phyloP scores from a whole-genome alignment of 164 flowering plant genomes.

The Vitis vinifera region DNA sequence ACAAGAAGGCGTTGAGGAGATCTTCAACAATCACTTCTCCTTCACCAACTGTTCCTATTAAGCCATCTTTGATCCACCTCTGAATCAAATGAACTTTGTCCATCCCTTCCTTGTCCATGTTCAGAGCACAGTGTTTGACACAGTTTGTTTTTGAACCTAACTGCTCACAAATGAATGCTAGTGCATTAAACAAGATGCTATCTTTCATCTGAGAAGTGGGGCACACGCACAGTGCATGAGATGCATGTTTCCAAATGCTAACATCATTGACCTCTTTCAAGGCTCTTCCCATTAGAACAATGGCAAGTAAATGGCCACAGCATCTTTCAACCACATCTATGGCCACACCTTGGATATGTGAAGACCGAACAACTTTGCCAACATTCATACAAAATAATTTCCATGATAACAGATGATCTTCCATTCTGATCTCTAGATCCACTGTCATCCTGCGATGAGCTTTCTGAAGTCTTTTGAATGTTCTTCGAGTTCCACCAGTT shows the following conservation, averaged over 20 bases:
- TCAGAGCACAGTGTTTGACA: background rate
- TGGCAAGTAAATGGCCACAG: background rate
- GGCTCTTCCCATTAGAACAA: slow-evolving; percentile 3
- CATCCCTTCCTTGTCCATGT: background rate
- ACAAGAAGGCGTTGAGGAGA: no score
- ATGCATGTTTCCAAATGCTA: slow-evolving; percentile 4
- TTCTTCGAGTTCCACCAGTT: no score
- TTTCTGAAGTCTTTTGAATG: no score
- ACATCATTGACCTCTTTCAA: background rate
- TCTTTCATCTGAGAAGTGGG: no score
- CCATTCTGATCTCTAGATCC: no score
- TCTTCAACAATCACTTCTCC: background rate
- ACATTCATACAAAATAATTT: background rate
- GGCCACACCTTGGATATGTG: slow-evolving; percentile 1
- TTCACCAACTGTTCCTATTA: background rate
- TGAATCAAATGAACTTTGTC: background rate
- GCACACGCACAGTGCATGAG: background rate
- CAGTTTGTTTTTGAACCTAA: no score
- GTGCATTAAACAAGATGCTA: no score
- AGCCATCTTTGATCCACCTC: background rate
- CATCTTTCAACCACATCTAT: slow-evolving; percentile 3
- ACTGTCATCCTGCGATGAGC: no score
- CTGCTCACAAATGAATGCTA: no score
- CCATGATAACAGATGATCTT: no score
- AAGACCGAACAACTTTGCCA: background rate